These are phyloP conservation scores for Macrolepiota albuminosa DNA, from an alignment of 768 basidiomycete species.

Conservation along the genomic window DNA sequence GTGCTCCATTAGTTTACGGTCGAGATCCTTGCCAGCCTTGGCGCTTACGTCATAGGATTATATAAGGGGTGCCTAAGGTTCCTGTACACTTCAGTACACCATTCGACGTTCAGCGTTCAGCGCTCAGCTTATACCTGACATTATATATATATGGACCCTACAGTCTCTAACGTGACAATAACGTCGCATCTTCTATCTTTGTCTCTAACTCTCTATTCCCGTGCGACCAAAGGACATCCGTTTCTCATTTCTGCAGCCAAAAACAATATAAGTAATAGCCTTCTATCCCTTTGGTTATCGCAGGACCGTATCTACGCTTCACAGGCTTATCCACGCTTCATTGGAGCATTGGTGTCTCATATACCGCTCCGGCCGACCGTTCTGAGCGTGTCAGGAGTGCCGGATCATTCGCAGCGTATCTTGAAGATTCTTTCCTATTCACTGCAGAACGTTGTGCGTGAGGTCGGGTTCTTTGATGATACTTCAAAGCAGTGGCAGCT, in stretches of 20 bases:
- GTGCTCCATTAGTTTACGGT: too few species aligned
- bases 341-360: constrained; percentile 57
- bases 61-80: too few species aligned
- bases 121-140: neutral
- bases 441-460: constrained; percentile 53
- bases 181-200: constrained; percentile 10
- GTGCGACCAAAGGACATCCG: constrained; percentile 43
- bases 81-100: too few species aligned
- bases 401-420: constrained; percentile 31
- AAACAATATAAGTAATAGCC: constrained; percentile 39
- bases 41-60: too few species aligned
- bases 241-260: constrained; percentile 59
- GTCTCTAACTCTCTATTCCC: constrained; percentile 25
- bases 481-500: constrained; percentile 42
- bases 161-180: neutral
- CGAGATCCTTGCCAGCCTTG: too few species aligned
- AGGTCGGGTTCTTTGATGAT: constrained; percentile 56
- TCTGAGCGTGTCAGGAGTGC: constrained; percentile 21
- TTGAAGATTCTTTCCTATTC: constrained; percentile 47
- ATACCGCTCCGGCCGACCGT: constrained; percentile 45
- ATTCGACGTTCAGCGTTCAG: too few species aligned
- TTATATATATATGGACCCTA: neutral
- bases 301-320: constrained; percentile 75
- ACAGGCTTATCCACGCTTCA: constrained; percentile 70
- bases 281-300: constrained; percentile 59